A percentile compares a stretch with the other conserved stretches of the same genome.
Evolutionary conservation across 2,329 filamentous ascomycete genomes (phyloP).

Genomic region (Penicillium polonicum): DNA sequence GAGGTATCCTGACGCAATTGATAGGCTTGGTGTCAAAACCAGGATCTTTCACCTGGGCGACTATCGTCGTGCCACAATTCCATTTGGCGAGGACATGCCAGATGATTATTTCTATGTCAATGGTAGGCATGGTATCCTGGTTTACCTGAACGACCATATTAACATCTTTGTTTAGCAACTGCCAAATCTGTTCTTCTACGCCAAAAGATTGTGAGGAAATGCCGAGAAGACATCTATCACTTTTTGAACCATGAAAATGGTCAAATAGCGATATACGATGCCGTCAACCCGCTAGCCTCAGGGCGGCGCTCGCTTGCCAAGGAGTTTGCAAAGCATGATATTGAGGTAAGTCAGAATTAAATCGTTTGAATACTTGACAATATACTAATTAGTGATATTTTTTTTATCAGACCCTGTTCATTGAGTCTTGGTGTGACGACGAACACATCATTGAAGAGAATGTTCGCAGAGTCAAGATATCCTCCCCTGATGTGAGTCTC

Average conservation of each 20-base stretch:
- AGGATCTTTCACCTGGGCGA: slow-evolving; percentile 97
- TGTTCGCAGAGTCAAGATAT: slow-evolving; percentile 95
- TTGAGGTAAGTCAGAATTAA: slow-evolving; percentile 63
- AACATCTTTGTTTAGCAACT: slow-evolving; percentile 54
- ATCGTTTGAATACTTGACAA: not conserved
- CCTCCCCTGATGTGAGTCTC: slow-evolving; percentile 79
- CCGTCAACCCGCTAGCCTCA: slow-evolving; percentile 85
- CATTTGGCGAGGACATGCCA: slow-evolving; percentile 77
- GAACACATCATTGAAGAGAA: slow-evolving; percentile 94
- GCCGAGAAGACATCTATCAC: slow-evolving; percentile 92
- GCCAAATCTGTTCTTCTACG: slow-evolving; percentile 88
- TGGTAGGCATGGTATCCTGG: slow-evolving; percentile 43
- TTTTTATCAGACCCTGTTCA: slow-evolving; percentile 74
- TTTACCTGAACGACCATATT: slow-evolving; percentile 14
- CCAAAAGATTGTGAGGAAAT: slow-evolving; percentile 97
- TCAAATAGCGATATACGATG: slow-evolving; percentile 97
- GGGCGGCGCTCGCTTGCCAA: slow-evolving; percentile 83
- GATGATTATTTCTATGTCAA: slow-evolving; percentile 98
- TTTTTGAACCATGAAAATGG: slow-evolving; percentile 97
- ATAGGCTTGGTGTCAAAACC: slow-evolving; percentile 91
- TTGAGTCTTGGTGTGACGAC: slow-evolving; percentile 93
- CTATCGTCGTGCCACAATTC: slow-evolving; percentile 88
- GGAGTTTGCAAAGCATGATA: slow-evolving; percentile 96
- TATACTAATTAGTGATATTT: not conserved
- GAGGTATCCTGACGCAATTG: slow-evolving; percentile 11